Percentiles rank a stretch among this genome's conserved stretches.
Evolutionary conservation across 805 yeast species (phyloP).

Genomic region (Hanseniaspora valbyensis): DNA sequence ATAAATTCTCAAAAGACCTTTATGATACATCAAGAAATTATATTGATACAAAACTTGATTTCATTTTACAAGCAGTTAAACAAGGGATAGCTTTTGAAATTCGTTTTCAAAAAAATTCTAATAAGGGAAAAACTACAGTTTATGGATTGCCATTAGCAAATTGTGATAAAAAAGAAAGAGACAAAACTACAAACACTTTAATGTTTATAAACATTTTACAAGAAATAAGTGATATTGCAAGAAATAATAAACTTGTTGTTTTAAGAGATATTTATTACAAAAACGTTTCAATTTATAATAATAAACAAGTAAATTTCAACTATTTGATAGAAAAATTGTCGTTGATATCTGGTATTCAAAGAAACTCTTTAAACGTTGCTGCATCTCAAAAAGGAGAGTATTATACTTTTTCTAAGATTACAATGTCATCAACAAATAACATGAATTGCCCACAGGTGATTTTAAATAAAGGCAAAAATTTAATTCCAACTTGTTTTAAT

Average conservation of each 20-base stretch:
- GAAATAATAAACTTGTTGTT: constrained; percentile 22
- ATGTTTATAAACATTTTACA: constrained; percentile 8
- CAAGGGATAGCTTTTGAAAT: constrained; percentile 15
- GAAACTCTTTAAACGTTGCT: constrained; percentile 36
- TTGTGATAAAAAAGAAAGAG: neutral
- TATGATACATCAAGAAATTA: neutral
- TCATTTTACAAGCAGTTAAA: neutral
- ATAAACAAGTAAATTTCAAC: constrained; percentile 36
- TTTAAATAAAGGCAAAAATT: constrained; percentile 17
- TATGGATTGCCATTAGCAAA: neutral
- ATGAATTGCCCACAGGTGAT: neutral
- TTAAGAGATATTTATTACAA: constrained; percentile 53
- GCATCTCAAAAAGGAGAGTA: constrained; percentile 57
- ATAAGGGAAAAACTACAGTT: constrained; percentile 6
- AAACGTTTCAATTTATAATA: constrained; percentile 43
- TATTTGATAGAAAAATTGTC: constrained; percentile 32
- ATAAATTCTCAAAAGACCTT: neutral
- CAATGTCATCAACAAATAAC: neutral
- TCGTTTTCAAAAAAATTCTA: neutral
- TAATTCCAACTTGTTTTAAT: constrained; percentile 35
- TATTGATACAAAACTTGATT: neutral
- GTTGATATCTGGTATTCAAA: constrained; percentile 31
- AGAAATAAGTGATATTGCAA: neutral
- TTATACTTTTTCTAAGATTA: constrained; percentile 19
- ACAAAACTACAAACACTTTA: neutral